Conservation (phyloP, 163 green algal species). For the Coccomyxa subellipsoidea region DNA sequence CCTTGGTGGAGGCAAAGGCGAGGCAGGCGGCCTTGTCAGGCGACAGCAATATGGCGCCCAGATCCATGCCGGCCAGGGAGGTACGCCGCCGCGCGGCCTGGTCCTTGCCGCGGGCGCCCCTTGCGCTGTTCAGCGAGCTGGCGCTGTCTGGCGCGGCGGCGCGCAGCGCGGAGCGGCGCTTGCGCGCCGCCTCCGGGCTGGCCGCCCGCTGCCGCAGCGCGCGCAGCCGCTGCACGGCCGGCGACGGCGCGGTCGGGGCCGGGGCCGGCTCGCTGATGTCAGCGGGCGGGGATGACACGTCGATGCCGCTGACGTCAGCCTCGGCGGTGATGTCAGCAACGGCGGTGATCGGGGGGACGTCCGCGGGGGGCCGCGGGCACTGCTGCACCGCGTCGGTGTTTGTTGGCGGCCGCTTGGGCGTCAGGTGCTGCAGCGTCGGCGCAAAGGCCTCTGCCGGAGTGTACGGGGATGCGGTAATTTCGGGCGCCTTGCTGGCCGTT, state of each 20-base stretch:
- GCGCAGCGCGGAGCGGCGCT: too few relatives aligned
- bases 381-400: background rate
- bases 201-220: background rate
- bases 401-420: background rate
- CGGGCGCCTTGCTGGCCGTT: background rate
- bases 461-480: too few relatives aligned
- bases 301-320: background rate
- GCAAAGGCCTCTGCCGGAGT: background rate
- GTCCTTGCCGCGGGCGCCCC: background rate
- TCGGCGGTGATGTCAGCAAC: background rate
- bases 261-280: background rate
- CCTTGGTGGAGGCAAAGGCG: background rate
- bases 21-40: background rate
- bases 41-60: background rate
- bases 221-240: background rate
- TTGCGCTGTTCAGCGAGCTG: background rate
- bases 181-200: too few relatives aligned
- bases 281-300: background rate
- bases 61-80: background rate
- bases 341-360: background rate
- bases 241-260: background rate
- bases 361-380: background rate
- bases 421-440: too few relatives aligned
- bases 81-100: background rate
- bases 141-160: background rate